Evolutionary conservation across 1,139 yeast species (phyloP).

Genomic region (Lizanozyma gosingica): DNA sequence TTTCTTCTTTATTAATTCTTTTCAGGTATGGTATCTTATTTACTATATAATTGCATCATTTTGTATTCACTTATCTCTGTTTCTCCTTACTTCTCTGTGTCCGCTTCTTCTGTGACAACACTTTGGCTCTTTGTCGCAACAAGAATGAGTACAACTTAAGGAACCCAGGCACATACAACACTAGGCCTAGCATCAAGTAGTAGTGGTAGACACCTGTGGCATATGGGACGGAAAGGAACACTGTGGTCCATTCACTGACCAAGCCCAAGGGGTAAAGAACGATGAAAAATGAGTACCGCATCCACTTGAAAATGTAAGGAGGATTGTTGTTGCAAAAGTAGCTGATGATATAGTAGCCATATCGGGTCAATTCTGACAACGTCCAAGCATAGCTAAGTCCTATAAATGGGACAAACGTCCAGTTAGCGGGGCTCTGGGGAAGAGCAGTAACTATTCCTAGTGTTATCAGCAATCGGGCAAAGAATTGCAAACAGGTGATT

Average conservation of each 20-base stretch:
- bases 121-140: slow-evolving; percentile 22
- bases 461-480: slow-evolving; percentile 25
- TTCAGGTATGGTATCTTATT: too few species aligned
- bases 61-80: too few species aligned
- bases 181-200: slow-evolving; percentile 21
- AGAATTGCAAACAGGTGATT: slow-evolving; percentile 22
- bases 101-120: too few species aligned
- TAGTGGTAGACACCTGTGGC: slow-evolving; percentile 11
- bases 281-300: slow-evolving; percentile 24
- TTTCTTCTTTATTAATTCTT: too few species aligned
- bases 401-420: slow-evolving; percentile 14
- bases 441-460: slow-evolving; percentile 21
- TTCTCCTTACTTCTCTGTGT: too few species aligned
- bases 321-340: slow-evolving; percentile 5
- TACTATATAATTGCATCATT: too few species aligned
- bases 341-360: slow-evolving; percentile 20
- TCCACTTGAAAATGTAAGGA: slow-evolving; percentile 20
- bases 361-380: slow-evolving; percentile 24
- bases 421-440: slow-evolving; percentile 28
- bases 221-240: slow-evolving; percentile 17
- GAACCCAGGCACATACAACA: slow-evolving; percentile 27
- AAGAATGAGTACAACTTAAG: slow-evolving; percentile 22
- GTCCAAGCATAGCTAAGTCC: slow-evolving; percentile 26
- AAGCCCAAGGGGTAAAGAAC: slow-evolving; percentile 29
- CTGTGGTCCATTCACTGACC: slow-evolving; percentile 21